These are phyloP conservation scores for Magnaporthiopsis rhizophila DNA, from an alignment of 2,329 filamentous ascomycete species.

Conservation along the genomic window DNA sequence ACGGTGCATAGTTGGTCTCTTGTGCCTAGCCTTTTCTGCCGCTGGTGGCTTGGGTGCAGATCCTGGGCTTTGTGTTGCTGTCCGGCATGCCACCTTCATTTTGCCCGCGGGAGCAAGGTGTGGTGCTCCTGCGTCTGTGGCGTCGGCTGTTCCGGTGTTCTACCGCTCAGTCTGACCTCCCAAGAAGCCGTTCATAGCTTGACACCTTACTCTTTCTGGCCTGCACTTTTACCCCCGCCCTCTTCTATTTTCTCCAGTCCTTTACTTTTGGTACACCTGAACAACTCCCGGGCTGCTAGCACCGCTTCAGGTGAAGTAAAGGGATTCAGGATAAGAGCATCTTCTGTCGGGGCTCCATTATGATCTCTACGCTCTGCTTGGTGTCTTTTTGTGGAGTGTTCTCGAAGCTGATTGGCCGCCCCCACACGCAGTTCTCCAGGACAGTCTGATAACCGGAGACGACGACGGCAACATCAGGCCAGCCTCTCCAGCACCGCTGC, in stretches of 20 bases:
- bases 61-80: background rate
- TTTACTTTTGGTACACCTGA: background rate
- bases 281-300: background rate
- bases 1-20: background rate
- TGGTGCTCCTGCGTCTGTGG: background rate
- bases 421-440: constrained; percentile 44
- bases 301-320: background rate
- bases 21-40: background rate
- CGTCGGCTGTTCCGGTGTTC: background rate
- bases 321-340: background rate
- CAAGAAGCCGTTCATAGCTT: background rate
- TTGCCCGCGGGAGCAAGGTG: background rate
- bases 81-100: constrained; percentile 1
- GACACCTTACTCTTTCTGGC: constrained; percentile 1
- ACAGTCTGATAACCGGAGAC: constrained; percentile 44
- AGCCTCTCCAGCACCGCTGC: constrained; percentile 54
- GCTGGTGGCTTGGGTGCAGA: background rate
- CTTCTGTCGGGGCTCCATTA: background rate
- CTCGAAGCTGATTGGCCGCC: constrained; percentile 30
- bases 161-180: background rate
- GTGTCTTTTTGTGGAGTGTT: constrained; percentile 3
- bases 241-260: background rate
- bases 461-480: constrained; percentile 45
- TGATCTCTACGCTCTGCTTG: constrained; percentile 6
- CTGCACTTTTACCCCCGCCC: background rate